These are phyloP conservation scores for Ascochyta koolunga DNA, from an alignment of 2,329 filamentous ascomycete species.

Conservation along the genomic window DNA sequence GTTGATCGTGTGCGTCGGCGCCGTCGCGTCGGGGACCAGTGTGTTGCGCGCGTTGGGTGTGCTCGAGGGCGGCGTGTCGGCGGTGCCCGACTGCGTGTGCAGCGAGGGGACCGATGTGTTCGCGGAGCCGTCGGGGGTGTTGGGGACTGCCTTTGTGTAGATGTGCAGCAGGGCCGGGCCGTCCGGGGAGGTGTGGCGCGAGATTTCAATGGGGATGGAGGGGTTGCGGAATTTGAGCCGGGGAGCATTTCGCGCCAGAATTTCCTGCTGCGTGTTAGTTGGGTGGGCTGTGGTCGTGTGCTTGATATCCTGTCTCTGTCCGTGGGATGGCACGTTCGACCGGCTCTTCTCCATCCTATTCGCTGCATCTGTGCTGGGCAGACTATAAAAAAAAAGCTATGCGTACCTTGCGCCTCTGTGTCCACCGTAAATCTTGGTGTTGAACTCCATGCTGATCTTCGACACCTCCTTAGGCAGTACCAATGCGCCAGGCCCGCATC, in stretches of 20 bases:
- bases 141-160: slow-evolving; percentile 30
- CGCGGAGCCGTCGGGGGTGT: slow-evolving; percentile 9
- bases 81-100: slow-evolving; percentile 19
- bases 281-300: neutral
- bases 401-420: slow-evolving; percentile 74
- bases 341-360: neutral
- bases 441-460: slow-evolving; percentile 77
- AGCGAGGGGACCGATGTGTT: slow-evolving; percentile 21
- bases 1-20: slow-evolving; percentile 52
- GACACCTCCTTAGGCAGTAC: slow-evolving; percentile 78
- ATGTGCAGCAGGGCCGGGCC: slow-evolving; percentile 42
- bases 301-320: neutral
- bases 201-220: slow-evolving; percentile 78
- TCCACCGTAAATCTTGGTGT: slow-evolving; percentile 64
- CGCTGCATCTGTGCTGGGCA: neutral
- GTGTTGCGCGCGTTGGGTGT: slow-evolving; percentile 34
- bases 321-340: neutral
- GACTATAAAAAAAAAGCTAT: slow-evolving; percentile 16
- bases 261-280: slow-evolving; percentile 62
- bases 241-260: slow-evolving; percentile 85
- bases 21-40: slow-evolving; percentile 41
- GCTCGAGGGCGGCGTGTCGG: slow-evolving; percentile 21
- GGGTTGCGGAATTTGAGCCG: slow-evolving; percentile 96
- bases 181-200: slow-evolving; percentile 62
- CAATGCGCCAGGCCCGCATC: slow-evolving; percentile 82